phyloP scores from a whole-genome alignment of 805 yeast genomes.

The Brettanomyces anomalus region DNA sequence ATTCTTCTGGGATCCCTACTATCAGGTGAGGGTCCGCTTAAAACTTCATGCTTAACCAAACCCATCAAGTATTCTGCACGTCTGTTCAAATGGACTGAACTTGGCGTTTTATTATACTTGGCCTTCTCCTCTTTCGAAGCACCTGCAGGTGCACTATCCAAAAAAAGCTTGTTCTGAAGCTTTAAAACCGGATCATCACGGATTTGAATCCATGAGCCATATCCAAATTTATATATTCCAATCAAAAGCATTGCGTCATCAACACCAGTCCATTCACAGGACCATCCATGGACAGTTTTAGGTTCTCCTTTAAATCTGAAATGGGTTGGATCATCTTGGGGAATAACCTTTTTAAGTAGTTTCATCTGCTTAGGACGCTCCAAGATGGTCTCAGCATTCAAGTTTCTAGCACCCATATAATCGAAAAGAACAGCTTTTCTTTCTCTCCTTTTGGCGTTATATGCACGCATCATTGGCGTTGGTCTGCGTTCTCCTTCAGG shows the following conservation, averaged over 20 bases:
- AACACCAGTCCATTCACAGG: constrained; percentile 69
- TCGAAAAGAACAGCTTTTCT: constrained; percentile 87
- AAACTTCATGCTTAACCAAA: constrained; percentile 45
- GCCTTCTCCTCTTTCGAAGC: constrained; percentile 30
- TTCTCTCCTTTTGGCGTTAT: constrained; percentile 57
- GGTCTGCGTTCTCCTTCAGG: constrained; percentile 21
- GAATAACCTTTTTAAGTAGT: constrained; percentile 44
- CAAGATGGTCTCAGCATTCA: constrained; percentile 83
- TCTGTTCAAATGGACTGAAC: constrained; percentile 85
- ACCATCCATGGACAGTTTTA: constrained; percentile 86
- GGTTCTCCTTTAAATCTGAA: constrained; percentile 57
- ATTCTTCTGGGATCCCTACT: background rate
- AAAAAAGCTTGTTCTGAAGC: constrained; percentile 72
- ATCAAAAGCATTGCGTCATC: constrained; percentile 83
- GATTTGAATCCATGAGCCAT: constrained; percentile 90
- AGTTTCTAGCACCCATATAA: constrained; percentile 74
- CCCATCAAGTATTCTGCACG: constrained; percentile 80
- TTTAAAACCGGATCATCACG: constrained; percentile 93
- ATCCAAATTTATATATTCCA: constrained; percentile 89
- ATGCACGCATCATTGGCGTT: constrained; percentile 28
- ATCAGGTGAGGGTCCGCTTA: background rate
- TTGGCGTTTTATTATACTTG: constrained; percentile 57
- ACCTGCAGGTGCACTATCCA: constrained; percentile 35
- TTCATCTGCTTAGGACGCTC: constrained; percentile 82
- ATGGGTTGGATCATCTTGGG: constrained; percentile 43